phyloP scores from a whole-genome alignment of 352 stramenopile genomes.

The Phytophthora ramorum region DNA sequence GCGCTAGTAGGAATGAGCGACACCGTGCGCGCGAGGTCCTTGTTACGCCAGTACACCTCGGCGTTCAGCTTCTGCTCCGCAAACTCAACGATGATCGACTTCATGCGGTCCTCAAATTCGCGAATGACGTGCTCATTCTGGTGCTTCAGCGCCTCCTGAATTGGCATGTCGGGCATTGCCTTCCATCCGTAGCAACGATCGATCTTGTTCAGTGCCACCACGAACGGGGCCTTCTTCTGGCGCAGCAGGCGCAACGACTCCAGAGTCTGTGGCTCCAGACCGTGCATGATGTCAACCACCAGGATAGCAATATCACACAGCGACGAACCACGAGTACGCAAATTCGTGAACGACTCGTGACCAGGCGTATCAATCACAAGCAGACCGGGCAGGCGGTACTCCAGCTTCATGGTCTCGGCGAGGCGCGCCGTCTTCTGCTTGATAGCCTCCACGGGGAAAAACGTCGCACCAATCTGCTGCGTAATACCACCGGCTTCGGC shows the following conservation, averaged over 20 bases:
- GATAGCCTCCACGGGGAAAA: constrained; percentile 94
- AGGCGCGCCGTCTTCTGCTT: constrained; percentile 89
- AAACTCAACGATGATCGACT: constrained; percentile 95
- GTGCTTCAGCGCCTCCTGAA: constrained; percentile 92
- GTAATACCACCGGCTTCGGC: constrained; percentile 96
- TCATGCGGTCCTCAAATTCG: constrained; percentile 96
- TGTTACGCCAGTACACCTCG: constrained; percentile 99
- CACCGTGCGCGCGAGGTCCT: constrained; percentile 95
- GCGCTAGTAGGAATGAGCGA: constrained; percentile 98
- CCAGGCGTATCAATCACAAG: constrained; percentile 99
- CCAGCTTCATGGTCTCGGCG: constrained; percentile 76
- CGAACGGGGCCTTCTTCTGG: constrained; percentile 96
- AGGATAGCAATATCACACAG: constrained; percentile 99
- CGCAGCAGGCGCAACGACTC: constrained; percentile 98
- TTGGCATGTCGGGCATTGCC: constrained; percentile 93
- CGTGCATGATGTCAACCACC: constrained; percentile 99
- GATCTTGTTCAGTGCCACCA: constrained; percentile 99
- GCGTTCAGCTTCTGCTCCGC: constrained; percentile 98
- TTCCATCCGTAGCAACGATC: constrained; percentile 99
- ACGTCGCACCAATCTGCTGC: constrained; percentile 97
- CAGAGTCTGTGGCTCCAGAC: constrained; percentile 98
- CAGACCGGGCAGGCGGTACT: constrained; percentile 93
- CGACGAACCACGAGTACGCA: constrained; percentile 96
- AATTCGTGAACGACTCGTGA: constrained; percentile 99
- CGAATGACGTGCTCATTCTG: constrained; percentile 94